These are phyloP conservation scores for Aspergillus sergii DNA, from an alignment of 2,329 filamentous ascomycete genomes.

Conservation along the genomic window DNA sequence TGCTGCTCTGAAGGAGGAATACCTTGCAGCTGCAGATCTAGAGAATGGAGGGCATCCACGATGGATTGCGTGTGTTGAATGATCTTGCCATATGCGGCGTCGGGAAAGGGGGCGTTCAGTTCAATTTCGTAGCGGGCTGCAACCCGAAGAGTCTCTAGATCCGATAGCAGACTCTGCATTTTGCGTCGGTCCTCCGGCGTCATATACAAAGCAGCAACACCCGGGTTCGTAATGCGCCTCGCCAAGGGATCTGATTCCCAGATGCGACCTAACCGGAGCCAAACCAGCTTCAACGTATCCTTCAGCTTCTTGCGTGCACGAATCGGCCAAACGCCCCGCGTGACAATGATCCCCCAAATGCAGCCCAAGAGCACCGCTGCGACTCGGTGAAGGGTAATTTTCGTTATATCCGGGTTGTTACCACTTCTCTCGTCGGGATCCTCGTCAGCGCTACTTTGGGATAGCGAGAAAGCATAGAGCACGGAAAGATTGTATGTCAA, in stretches of 20 bases:
- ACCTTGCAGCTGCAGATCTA: constrained; percentile 88
- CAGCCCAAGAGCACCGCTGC: constrained; percentile 84
- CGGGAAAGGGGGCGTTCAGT: constrained; percentile 82
- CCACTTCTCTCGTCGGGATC: constrained; percentile 82
- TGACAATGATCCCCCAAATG: constrained; percentile 89
- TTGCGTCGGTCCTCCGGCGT: constrained; percentile 83
- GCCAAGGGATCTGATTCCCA: constrained; percentile 93
- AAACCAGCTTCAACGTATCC: constrained; percentile 84
- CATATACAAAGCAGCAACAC: constrained; percentile 67
- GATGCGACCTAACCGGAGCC: constrained; percentile 90
- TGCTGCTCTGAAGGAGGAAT: constrained; percentile 76
- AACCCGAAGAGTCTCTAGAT: constrained; percentile 71
- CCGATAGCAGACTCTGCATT: constrained; percentile 75
- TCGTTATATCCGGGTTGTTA: constrained; percentile 75
- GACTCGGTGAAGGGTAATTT: constrained; percentile 86
- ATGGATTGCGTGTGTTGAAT: constrained; percentile 79
- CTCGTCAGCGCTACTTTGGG: constrained; percentile 75
- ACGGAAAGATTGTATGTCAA: constrained; percentile 95
- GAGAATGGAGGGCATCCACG: constrained; percentile 91
- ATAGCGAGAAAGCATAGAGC: constrained; percentile 89
- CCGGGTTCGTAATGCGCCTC: constrained; percentile 64
- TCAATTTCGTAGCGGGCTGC: constrained; percentile 83
- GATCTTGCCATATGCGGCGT: constrained; percentile 70
- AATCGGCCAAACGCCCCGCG: constrained; percentile 88
- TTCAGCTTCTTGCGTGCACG: constrained; percentile 86